Base-by-base conservation (phyloP, 2,329 filamentous ascomycete species). In the Lithohypha guttulata region DNA sequence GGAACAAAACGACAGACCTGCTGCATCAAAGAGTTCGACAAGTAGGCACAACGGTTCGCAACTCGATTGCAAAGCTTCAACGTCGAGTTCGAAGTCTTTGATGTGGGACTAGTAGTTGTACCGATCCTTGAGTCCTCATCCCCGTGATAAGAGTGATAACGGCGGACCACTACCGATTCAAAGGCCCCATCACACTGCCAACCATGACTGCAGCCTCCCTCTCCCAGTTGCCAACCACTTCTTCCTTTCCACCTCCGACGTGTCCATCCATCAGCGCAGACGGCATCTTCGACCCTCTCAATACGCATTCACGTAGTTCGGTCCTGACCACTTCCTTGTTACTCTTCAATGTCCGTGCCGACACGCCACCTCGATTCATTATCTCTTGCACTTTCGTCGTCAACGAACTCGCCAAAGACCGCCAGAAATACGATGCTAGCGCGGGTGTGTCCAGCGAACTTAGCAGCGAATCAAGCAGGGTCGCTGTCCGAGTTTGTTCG, bases 171-270 rank as follows among this genome's bases (percentile, higher is more conserved):
- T n/a, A n/a, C 17, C 48, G 42, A 25, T 56, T 59, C 31, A 75
- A 47, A n/a, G 62, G 58, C n/a, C 72, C 70, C 34, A 86, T 69
- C 4, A 95, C 77, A 52, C 84, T 84, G 37, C 83, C 81, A 28
- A 93, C 82, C 89, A 96, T 95, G 33, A 96, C 87, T 1, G 87
- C 86, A 33, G 87, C 81, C 62, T 96, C 91, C 26, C 89, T 73
- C 53, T 95, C 89, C 84, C 85, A 95, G 41, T 66, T 72, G 5
- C 64, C 64, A 9, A 63, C 62, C n/a, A 63, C 55, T 28, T 69
- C 60, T 57, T 65, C 43, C 65, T 73, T 28, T 59, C 63, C 42
- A 61, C 66, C 9, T 59, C 56, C 6, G 55, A 56, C 2, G 57
- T 50, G 3, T 13, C 37, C 29, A 18, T 30, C 29, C 22, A 43